These are phyloP conservation scores for Phytophthora palmivora DNA, from an alignment of 352 stramenopile genomes.

Conservation along the genomic window DNA sequence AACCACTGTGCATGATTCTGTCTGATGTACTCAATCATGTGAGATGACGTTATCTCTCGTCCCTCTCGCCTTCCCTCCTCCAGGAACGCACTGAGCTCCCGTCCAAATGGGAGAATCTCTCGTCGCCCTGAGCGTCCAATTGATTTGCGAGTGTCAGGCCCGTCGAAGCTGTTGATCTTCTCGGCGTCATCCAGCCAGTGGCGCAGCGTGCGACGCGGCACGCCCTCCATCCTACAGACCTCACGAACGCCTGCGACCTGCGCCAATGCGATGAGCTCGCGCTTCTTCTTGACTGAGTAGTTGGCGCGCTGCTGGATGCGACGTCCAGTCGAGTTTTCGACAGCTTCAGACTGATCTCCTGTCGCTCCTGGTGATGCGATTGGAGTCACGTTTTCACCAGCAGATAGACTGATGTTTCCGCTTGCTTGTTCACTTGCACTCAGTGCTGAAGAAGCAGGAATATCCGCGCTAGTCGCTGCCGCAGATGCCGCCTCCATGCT, in stretches of 20 bases:
- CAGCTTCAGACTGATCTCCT: constrained; percentile 12
- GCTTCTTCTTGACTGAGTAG: constrained; percentile 56
- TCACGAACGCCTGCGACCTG: constrained; percentile 44
- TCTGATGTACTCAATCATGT: constrained; percentile 55
- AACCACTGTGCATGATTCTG: constrained; percentile 44
- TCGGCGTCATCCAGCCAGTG: constrained; percentile 55
- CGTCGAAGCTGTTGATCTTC: constrained; percentile 52
- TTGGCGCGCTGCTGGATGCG: constrained; percentile 40
- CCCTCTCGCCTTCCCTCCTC: constrained; percentile 29
- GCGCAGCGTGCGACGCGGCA: constrained; percentile 46
- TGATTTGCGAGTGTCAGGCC: constrained; percentile 46
- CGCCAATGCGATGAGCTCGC: constrained; percentile 50
- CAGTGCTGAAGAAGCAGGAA: constrained; percentile 5
- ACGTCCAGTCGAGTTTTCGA: constrained; percentile 14
- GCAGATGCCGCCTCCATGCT: constrained; percentile 27
- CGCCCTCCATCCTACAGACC: constrained; percentile 45
- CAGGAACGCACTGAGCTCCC: constrained; percentile 38
- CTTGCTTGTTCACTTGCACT: constrained; percentile 8
- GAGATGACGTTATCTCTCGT: constrained; percentile 47
- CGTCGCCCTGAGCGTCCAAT: constrained; percentile 49
- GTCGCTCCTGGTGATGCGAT: constrained; percentile 19
- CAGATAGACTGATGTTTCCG: constrained; percentile 6
- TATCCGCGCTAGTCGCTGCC: constrained; percentile 10
- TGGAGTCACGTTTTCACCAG: background rate
- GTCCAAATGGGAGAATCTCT: constrained; percentile 48